These are phyloP conservation scores for Salicornia ramosissima DNA, from an alignment of 148 eudicot genomes.

Conservation along the genomic window DNA sequence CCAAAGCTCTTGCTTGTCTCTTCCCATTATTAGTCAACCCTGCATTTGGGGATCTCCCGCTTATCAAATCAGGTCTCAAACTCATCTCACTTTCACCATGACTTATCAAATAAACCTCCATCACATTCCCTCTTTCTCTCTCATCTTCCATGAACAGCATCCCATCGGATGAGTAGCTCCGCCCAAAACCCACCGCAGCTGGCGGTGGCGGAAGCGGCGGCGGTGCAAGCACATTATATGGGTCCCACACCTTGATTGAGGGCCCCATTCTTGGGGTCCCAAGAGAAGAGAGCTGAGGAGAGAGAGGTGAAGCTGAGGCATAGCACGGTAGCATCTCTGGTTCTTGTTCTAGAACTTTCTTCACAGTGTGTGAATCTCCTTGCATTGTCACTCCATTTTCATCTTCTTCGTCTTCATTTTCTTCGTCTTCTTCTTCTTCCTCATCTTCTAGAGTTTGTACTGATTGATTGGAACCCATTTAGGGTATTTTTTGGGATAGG, in stretches of 20 bases:
- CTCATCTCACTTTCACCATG: constrained; percentile 83
- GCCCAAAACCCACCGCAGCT: constrained; percentile 37
- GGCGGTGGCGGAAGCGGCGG: constrained; percentile 57
- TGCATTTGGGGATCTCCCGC: constrained; percentile 64
- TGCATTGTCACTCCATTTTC: constrained; percentile 31
- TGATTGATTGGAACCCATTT: constrained; percentile 82
- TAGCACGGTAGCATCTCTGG: constrained; percentile 98
- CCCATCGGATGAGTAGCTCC: constrained; percentile 47
- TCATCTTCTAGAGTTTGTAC: constrained; percentile 51
- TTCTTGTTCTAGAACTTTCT: constrained; percentile 83
- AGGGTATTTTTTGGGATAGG: neutral
- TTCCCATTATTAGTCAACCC: constrained; percentile 69
- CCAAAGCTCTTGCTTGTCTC: constrained; percentile 89
- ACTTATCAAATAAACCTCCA: constrained; percentile 73
- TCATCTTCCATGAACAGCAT: constrained; percentile 36
- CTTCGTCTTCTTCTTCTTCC: constrained; percentile 56
- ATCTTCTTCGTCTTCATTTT: constrained; percentile 40
- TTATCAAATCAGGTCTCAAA: constrained; percentile 76
- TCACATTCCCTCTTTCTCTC: constrained; percentile 22
- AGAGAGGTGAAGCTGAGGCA: constrained; percentile 90
- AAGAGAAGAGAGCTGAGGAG: constrained; percentile 82
- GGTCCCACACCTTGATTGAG: constrained; percentile 99
- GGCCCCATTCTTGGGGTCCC: constrained; percentile 90
- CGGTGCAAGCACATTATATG: constrained; percentile 82
- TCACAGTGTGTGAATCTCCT: constrained; percentile 33